phyloP scores from a whole-genome alignment of 2,329 filamentous ascomycete species.

The Aspergillus uvarum region DNA sequence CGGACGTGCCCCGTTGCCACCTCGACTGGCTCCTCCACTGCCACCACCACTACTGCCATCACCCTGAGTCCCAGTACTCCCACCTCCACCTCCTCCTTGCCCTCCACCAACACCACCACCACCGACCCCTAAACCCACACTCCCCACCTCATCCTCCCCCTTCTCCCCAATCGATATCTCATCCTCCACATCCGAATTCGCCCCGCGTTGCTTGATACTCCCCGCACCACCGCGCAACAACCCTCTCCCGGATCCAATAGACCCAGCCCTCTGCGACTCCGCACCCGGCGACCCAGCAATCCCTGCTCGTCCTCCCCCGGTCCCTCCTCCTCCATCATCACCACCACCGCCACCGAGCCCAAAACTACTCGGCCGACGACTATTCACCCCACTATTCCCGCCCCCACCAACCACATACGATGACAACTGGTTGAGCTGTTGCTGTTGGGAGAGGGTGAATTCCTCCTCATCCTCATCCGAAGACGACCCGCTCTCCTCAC shows the following conservation, averaged over 20 bases:
- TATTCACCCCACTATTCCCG: constrained; percentile 22
- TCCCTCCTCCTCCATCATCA: not conserved
- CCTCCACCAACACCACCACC: not conserved
- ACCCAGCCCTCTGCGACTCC: constrained; percentile 34
- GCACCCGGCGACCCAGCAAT: constrained; percentile 29
- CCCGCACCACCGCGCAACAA: constrained; percentile 6
- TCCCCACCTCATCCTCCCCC: constrained; percentile 25
- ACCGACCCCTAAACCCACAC: not conserved
- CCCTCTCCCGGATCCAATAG: constrained; percentile 34
- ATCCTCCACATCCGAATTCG: constrained; percentile 35
- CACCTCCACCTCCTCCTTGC: not conserved
- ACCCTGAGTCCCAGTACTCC: not conserved
- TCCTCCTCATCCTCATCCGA: constrained; percentile 44
- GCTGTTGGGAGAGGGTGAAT: constrained; percentile 8
- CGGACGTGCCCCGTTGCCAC: constrained; percentile 22
- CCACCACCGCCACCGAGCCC: constrained; percentile 30
- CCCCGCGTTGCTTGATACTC: constrained; percentile 25
- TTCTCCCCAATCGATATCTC: constrained; percentile 32
- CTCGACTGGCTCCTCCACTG: not conserved
- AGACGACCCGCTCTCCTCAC: constrained; percentile 37
- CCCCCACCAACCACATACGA: constrained; percentile 7
- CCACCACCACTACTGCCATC: not conserved
- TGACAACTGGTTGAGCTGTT: constrained; percentile 12
- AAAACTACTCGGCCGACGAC: constrained; percentile 35
- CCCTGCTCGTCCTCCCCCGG: not conserved